Evolutionary conservation across 768 basidiomycete genomes (phyloP), one percentile per base, ranked within the genome.

Genomic region (Hygrocybe coccinea): DNA sequence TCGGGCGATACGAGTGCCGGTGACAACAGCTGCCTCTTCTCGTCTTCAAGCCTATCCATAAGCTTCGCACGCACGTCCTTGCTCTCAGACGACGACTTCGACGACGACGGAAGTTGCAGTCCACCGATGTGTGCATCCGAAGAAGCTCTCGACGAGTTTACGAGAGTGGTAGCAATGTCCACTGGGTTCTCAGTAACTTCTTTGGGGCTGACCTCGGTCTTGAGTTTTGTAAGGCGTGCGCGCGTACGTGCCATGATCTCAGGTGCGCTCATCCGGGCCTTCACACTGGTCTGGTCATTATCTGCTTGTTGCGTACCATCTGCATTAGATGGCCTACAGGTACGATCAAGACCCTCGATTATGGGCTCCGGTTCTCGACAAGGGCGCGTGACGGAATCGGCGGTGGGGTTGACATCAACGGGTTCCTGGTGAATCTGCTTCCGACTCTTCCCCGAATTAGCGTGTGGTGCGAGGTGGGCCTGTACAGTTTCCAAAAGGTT

Each of bases 401-500:
- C 11, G 5, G 19, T 5, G 38, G 38, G 29, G 36, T 50, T 25
- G 22, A 19, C 36, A 11, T 37, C 41, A 39, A 9, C 46, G 48
- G 2, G 37, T 19, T 22, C 21, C 25, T 36, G 47, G 17, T 35
- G 21, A 43, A 19, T 3, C 12, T 33, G 48, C 22, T 48, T 35
- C 24, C 19, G 34, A 14, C 22, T 25, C 11, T n/a, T 39, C 36
- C 15, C 17, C 7, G 38, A 8, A 3, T 24, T 7, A 15, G 48
- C 35, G 21, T 47, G 47, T 38, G 50, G 36, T 38, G 60, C 59
- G 48, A 83, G 75, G 63, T 82, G 73, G 1, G 77, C 76, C 38
- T 76, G 77, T 3, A 83, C 73, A 12, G 79, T 75, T 52, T 79
- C 75, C 41, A 71, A 67, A 34, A 82, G 69, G 59, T 68, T 76